Percentiles rank a stretch among this genome's conserved stretches.
Evolutionary conservation across 805 yeast species (phyloP).

Genomic region (Ogataea trehalophila): DNA sequence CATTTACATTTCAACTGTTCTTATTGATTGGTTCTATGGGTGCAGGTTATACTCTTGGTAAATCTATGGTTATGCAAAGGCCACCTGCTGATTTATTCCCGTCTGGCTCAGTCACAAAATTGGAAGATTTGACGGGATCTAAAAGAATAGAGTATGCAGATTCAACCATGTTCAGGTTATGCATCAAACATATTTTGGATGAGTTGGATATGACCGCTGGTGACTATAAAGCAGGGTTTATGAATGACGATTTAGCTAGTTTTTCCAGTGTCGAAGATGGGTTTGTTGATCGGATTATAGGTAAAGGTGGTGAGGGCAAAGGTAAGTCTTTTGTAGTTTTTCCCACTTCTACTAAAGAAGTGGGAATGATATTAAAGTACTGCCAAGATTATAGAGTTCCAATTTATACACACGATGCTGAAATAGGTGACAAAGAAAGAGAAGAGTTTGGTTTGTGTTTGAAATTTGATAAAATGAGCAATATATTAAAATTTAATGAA

Average conservation of each 20-base stretch:
- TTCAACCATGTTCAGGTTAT: constrained; percentile 23
- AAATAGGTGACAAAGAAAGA: not conserved
- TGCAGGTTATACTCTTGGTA: constrained; percentile 30
- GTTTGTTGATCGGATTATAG: constrained; percentile 19
- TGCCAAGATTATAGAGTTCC: constrained; percentile 27
- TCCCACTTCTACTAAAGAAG: constrained; percentile 21
- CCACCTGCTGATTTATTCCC: constrained; percentile 30
- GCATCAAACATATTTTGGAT: constrained; percentile 22
- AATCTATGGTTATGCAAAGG: constrained; percentile 17
- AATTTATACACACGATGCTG: constrained; percentile 9
- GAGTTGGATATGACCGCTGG: constrained; percentile 10
- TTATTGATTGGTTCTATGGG: constrained; percentile 29
- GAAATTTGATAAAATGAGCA: constrained; percentile 13
- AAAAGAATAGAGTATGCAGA: constrained; percentile 17
- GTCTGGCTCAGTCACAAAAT: constrained; percentile 19
- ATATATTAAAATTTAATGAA: constrained; percentile 3
- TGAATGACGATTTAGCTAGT: constrained; percentile 17
- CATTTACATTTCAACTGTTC: constrained; percentile 26
- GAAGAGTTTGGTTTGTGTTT: constrained; percentile 8
- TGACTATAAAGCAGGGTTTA: constrained; percentile 6
- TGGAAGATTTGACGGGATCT: constrained; percentile 14
- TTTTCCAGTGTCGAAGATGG: constrained; percentile 17
- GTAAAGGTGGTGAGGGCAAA: constrained; percentile 13
- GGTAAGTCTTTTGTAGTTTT: constrained; percentile 14
- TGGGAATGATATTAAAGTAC: constrained; percentile 17